These are phyloP conservation scores for Gymnopilus junonius DNA, from an alignment of 768 basidiomycete species.

Conservation along the genomic window DNA sequence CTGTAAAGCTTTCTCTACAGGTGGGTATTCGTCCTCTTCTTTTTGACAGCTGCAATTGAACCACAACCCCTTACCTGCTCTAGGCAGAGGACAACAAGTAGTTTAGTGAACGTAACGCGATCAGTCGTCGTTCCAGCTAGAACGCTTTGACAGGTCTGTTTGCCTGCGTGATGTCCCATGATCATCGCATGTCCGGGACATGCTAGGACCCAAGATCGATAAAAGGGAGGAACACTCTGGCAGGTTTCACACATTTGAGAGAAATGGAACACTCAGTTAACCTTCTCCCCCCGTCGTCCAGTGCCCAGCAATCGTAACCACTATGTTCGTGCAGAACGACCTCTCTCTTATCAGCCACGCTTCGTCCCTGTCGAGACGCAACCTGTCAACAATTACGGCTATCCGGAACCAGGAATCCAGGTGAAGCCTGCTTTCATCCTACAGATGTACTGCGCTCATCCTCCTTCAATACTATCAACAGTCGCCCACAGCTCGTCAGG, in stretches of 20 bases:
- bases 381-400: slow-evolving; percentile 7
- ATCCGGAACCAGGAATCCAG: slow-evolving; percentile 7
- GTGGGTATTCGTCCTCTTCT: not conserved
- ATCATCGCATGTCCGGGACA: not conserved
- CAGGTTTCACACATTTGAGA: not conserved
- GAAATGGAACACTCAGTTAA: not conserved
- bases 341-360: slow-evolving; percentile 8
- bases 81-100: not conserved
- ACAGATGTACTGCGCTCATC: not conserved
- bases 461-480: not conserved
- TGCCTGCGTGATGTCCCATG: not conserved
- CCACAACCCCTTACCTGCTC: not conserved
- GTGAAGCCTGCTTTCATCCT: not conserved
- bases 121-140: not conserved
- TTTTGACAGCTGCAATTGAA: not conserved
- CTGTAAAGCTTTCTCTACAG: not conserved
- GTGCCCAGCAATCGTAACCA: slow-evolving; percentile 4
- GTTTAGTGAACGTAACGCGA: not conserved
- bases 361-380: slow-evolving; percentile 5
- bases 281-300: not conserved
- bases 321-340: not conserved
- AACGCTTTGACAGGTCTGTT: not conserved
- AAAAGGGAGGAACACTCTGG: not conserved
- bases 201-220: not conserved
- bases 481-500: slow-evolving; percentile 1